phyloP scores from a whole-genome alignment of 2,329 filamentous ascomycete species.

The Calycina herbarum region DNA sequence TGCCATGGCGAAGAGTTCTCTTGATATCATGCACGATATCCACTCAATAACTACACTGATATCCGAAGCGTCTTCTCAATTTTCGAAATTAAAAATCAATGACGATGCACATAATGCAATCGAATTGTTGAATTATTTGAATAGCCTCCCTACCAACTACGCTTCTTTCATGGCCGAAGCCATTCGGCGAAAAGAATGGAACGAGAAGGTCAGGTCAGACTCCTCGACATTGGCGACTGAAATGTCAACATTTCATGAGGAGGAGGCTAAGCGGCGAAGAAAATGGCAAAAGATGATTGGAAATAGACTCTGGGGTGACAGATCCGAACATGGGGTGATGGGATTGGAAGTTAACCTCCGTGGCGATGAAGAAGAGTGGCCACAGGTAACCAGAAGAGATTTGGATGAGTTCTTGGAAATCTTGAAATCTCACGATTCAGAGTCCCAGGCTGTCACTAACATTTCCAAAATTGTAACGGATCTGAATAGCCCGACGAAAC shows the following conservation, averaged over 20 bases:
- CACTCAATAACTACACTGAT: constrained; percentile 77
- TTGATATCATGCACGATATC: constrained; percentile 78
- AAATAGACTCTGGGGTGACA: constrained; percentile 64
- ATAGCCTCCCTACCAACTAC: constrained; percentile 84
- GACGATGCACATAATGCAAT: constrained; percentile 79
- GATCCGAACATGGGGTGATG: constrained; percentile 66
- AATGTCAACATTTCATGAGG: constrained; percentile 87
- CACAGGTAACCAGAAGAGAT: constrained; percentile 71
- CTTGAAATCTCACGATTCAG: constrained; percentile 64
- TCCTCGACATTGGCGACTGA: constrained; percentile 88
- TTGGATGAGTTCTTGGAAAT: constrained; percentile 70
- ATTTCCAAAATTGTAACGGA: constrained; percentile 76
- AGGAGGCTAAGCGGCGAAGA: constrained; percentile 83
- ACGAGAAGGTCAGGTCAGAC: constrained; percentile 84
- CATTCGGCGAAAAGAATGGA: constrained; percentile 84
- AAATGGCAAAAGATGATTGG: constrained; percentile 90
- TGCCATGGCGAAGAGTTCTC: constrained; percentile 61
- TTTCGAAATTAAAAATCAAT: constrained; percentile 69
- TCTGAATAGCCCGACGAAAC: constrained; percentile 77
- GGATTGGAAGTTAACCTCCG: constrained; percentile 84
- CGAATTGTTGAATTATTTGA: constrained; percentile 75
- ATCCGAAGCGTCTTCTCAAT: constrained; percentile 68
- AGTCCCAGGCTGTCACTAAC: constrained; percentile 67
- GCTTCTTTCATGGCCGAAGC: constrained; percentile 86
- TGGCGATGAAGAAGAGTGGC: constrained; percentile 80